A percentile compares a stretch with the other conserved stretches of the same genome.
Evolutionary conservation across 2,329 filamentous ascomycete genomes (phyloP).

Genomic region (Neoascochyta sp.): DNA sequence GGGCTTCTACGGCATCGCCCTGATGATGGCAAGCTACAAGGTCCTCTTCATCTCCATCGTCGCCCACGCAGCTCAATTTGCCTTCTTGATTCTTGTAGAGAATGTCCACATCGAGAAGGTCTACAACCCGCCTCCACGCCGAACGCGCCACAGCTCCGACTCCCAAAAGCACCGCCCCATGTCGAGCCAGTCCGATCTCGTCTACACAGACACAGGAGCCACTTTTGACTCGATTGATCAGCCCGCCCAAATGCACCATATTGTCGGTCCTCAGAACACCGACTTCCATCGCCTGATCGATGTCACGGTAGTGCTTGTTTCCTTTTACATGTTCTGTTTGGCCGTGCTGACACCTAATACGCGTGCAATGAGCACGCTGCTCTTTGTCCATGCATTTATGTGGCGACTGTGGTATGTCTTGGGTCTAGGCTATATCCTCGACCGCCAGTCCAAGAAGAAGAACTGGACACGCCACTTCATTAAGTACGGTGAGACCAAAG

Average conservation of each 20-base stretch:
- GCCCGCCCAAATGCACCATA: conserved; percentile 72
- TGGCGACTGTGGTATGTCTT: conserved; percentile 93
- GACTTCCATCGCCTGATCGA: conserved; percentile 88
- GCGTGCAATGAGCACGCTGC: conserved; percentile 68
- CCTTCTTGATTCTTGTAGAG: conserved; percentile 86
- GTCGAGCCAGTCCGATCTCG: conserved; percentile 36
- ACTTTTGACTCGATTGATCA: conserved; percentile 45
- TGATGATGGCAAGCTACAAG: conserved; percentile 97
- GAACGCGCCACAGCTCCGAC: conserved; percentile 48
- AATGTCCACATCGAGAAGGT: conserved; percentile 98
- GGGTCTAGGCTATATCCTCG: conserved; percentile 80
- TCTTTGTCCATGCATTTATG: conserved; percentile 72
- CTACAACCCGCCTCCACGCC: conserved; percentile 82
- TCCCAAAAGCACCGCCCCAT: conserved; percentile 39
- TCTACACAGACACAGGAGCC: conserved; percentile 37
- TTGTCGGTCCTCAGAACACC: conserved; percentile 78
- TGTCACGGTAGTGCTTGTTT: conserved; percentile 71
- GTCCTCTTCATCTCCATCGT: conserved; percentile 95
- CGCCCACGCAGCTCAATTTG: conserved; percentile 90
- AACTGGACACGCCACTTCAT: conserved; percentile 96
- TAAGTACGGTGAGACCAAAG: conserved; percentile 86
- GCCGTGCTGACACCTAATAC: conserved; percentile 76
- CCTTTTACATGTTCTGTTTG: conserved; percentile 70
- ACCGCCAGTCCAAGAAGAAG: conserved; percentile 83
- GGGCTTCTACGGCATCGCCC: conserved; percentile 95